These are phyloP conservation scores for Plasmodium billcollinsi DNA, from an alignment of 169 alveolate species.

Conservation along the genomic window DNA sequence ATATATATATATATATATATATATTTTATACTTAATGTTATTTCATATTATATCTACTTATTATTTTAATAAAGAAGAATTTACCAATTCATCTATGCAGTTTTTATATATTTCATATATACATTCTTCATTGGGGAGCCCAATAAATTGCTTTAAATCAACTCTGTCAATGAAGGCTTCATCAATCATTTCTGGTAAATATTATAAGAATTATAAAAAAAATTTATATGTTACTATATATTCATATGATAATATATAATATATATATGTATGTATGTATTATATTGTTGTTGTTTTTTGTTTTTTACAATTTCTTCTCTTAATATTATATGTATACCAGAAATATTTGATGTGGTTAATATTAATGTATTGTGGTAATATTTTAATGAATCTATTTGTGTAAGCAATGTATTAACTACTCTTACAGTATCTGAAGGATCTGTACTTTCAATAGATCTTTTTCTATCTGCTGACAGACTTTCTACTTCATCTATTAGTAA, in stretches of 20 bases:
- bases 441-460: slow-evolving; percentile 81
- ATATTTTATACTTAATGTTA: not conserved
- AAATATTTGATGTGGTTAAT: slow-evolving; percentile 86
- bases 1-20: slow-evolving; percentile 1
- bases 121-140: slow-evolving; percentile 81
- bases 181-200: slow-evolving; percentile 80
- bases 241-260: not conserved
- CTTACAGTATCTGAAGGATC: slow-evolving; percentile 89
- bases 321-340: slow-evolving; percentile 66
- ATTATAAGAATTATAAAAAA: not conserved
- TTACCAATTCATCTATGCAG: slow-evolving; percentile 82
- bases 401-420: slow-evolving; percentile 87
- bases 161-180: slow-evolving; percentile 89
- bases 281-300: not conserved
- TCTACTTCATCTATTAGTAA: slow-evolving; percentile 88
- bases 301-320: not conserved
- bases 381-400: slow-evolving; percentile 85
- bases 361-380: slow-evolving; percentile 82
- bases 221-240: not conserved
- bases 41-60: not conserved
- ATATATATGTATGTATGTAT: not conserved
- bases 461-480: slow-evolving; percentile 85
- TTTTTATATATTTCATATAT: slow-evolving; percentile 83
- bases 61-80: too few relatives aligned
- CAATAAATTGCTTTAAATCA: slow-evolving; percentile 84